Conservation (phyloP, 2,329 filamentous ascomycete genomes). For the Claviceps humidiphila region DNA sequence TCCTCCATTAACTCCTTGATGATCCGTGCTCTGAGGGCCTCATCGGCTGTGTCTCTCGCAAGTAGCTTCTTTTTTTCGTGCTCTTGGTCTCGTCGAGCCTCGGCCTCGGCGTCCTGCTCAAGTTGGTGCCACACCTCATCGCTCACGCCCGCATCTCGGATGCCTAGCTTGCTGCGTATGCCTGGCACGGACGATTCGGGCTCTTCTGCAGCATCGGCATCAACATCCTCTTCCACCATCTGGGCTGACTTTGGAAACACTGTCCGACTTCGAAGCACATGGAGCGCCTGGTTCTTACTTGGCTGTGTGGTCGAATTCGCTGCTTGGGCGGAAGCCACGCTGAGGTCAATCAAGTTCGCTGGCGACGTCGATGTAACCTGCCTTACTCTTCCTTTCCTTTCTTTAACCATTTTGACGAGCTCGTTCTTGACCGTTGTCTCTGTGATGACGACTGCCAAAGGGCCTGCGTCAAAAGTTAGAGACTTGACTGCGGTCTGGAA, state of each 20-base stretch:
- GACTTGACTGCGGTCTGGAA: conserved; percentile 18
- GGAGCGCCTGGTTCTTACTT: background rate
- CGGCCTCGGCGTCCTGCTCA: conserved; percentile 30
- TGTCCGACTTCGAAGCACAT: too few relatives aligned
- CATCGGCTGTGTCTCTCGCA: conserved; percentile 6
- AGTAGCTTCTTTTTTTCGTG: conserved; percentile 21
- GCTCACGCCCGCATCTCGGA: conserved; percentile 43
- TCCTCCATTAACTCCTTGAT: conserved; percentile 23
- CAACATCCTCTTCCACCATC: background rate
- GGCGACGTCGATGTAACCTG: background rate
- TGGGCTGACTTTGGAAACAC: background rate
- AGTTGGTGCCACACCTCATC: conserved; percentile 51
- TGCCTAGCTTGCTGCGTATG: background rate
- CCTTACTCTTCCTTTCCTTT: background rate
- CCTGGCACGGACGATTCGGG: too few relatives aligned
- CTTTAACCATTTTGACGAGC: background rate
- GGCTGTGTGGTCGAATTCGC: background rate
- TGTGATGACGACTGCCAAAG: background rate
- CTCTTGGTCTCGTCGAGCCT: conserved; percentile 23
- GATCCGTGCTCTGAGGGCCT: conserved; percentile 24
- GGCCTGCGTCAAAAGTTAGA: conserved; percentile 6
- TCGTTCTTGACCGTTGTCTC: background rate
- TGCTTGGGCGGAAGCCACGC: background rate
- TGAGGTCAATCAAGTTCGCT: background rate
- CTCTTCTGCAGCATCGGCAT: background rate